These are phyloP conservation scores for Crucihimalaya himalaica DNA, from an alignment of 345 rosid species.

Conservation along the genomic window DNA sequence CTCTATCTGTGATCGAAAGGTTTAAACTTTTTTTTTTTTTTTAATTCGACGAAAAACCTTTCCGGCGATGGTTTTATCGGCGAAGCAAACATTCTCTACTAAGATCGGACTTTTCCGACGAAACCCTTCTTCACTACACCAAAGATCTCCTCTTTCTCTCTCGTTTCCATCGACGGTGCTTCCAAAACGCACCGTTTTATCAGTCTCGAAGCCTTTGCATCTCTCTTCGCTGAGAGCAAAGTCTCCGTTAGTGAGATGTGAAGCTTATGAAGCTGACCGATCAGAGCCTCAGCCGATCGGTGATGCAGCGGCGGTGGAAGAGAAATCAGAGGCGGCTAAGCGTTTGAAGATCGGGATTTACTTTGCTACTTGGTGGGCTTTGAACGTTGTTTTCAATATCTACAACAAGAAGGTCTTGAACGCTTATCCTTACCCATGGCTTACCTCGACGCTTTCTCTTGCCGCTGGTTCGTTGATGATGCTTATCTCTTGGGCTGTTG, in stretches of 20 bases:
- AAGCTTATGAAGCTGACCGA: conserved; percentile 83
- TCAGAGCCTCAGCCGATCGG: conserved; percentile 60
- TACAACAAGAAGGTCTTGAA: conserved; percentile 98
- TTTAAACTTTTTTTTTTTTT: neutral
- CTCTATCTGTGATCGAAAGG: conserved; percentile 3
- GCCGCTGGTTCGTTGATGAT: conserved; percentile 96
- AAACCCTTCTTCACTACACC: conserved; percentile 28
- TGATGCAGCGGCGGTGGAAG: conserved; percentile 31
- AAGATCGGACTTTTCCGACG: conserved; percentile 44
- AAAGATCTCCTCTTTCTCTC: conserved; percentile 47
- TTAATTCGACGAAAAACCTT: neutral
- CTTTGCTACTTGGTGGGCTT: conserved; percentile 98
- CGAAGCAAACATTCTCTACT: conserved; percentile 34
- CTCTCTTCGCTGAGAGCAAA: conserved; percentile 45
- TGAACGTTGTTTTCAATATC: conserved; percentile 93
- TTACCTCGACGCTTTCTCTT: conserved; percentile 91
- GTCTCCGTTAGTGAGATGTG: conserved; percentile 50
- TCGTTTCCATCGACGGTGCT: conserved; percentile 36
- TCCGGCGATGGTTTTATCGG: conserved; percentile 40
- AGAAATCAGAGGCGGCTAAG: conserved; percentile 57
- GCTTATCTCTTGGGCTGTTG: conserved; percentile 90
- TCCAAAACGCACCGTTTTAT: conserved; percentile 37
- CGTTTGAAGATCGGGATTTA: conserved; percentile 76
- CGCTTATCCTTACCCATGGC: conserved; percentile 96
- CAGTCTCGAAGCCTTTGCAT: conserved; percentile 65